Conservation (phyloP, 2,329 filamentous ascomycete genomes). For the Microcyclosporella mali region DNA sequence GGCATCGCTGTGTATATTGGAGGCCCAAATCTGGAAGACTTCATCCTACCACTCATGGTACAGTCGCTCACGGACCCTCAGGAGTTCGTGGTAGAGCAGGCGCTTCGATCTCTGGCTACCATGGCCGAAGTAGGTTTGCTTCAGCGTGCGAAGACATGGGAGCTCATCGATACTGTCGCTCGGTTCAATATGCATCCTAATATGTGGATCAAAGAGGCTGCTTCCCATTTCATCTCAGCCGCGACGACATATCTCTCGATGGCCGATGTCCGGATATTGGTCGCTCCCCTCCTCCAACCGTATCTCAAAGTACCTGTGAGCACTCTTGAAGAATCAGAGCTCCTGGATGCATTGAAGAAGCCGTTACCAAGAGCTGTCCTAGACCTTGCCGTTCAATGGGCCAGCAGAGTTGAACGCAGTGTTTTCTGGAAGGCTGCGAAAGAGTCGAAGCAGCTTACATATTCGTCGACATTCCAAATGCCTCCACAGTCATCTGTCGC, state of each 20-base stretch:
- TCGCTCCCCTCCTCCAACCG: conserved; percentile 71
- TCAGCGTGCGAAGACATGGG: conserved; percentile 77
- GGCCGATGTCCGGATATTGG: conserved; percentile 76
- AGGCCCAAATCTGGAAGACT: conserved; percentile 83
- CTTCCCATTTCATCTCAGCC: conserved; percentile 73
- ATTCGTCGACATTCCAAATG: conserved; percentile 42
- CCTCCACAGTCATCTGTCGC: conserved; percentile 53
- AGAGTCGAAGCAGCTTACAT: conserved; percentile 62
- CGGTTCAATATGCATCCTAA: conserved; percentile 92
- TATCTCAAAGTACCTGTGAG: conserved; percentile 71
- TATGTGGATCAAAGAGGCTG: conserved; percentile 87
- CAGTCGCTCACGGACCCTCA: conserved; percentile 90
- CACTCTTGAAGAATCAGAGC: conserved; percentile 62
- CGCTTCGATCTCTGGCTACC: conserved; percentile 77
- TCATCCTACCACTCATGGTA: conserved; percentile 91
- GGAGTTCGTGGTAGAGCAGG: conserved; percentile 88
- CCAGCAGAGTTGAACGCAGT: conserved; percentile 60
- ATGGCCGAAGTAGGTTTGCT: conserved; percentile 85
- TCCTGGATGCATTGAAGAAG: conserved; percentile 77
- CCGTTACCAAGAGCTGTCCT: conserved; percentile 74
- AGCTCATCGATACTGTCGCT: conserved; percentile 74
- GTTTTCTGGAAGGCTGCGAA: conserved; percentile 79
- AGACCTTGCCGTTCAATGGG: conserved; percentile 83
- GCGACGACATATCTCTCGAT: conserved; percentile 68
- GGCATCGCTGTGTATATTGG: conserved; percentile 88